Base-by-base conservation (phyloP, 768 basidiomycete genomes). In the Leucogyrophana mollusca region DNA sequence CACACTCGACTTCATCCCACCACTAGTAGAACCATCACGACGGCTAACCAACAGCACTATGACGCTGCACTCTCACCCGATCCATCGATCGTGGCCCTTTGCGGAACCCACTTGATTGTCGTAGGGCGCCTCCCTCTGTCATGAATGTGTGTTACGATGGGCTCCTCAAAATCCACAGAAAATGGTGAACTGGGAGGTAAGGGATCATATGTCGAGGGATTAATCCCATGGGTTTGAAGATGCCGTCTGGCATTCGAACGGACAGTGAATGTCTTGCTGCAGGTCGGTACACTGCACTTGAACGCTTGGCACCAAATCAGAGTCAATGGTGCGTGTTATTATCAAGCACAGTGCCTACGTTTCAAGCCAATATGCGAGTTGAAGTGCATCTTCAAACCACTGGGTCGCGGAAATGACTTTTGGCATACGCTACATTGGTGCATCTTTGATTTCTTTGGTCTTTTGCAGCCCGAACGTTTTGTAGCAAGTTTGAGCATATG, bases 231-330 rank as follows among this genome's bases (percentile, higher is more conserved):
- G 1, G 85, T 89, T 36, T 85, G 83, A 30, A 87, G 73, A 57
- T 91, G 88, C 25, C 88, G 77, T 61, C 82, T 87, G 13, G 87
- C 87, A 55, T 91, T 91, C 7, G 88, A 90, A 10, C 85, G 80
- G 14, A 90, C 87, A 16, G 85, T 80, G 56, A 90, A 91, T 3
- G 72, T 76, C 57, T 85, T 83, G 23, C 69, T 64, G 59, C 89
- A 91, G 25, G 73, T 72, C 11, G 76, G 69, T 40, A 82, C 79
- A 0, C 67, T 73, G 57, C 88, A 91, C 27, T 64, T 64, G 30
- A 53, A 62, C 16, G 64, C 56, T n/a, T 60, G 34, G 47, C 23
- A 21, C 6, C 21, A 33, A 46, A 35, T 18, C 11, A 11, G 9
- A 11, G 23, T 62, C 9, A 54, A 51, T 43, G 46, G 22, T 38